phyloP scores from a whole-genome alignment of 768 basidiomycete genomes.

The Xerocomellus intermedius region DNA sequence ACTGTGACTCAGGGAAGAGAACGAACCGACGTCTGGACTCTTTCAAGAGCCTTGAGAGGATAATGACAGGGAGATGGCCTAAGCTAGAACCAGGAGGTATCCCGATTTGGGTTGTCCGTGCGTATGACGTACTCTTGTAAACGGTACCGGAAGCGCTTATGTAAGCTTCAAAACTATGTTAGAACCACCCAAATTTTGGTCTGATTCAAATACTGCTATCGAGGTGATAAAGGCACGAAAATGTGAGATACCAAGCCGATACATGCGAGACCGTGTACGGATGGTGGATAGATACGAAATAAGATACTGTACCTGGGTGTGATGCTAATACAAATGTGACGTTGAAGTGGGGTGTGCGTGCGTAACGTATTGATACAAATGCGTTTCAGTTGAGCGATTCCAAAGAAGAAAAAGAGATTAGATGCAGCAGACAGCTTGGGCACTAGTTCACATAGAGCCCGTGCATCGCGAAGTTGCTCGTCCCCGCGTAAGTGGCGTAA shows the following conservation, averaged over 20 bases:
- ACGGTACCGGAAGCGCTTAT: no score
- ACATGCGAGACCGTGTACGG: no score
- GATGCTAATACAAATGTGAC: background rate
- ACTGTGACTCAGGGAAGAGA: constrained; percentile 92
- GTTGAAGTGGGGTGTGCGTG: background rate
- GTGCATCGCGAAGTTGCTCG: background rate
- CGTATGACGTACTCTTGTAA: no score
- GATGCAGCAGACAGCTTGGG: background rate
- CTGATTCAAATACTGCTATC: background rate
- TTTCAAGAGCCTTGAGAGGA: no score
- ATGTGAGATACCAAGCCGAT: no score
- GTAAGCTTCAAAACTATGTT: no score
- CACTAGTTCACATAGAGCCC: background rate
- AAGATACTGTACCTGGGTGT: background rate
- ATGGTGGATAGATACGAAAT: background rate
- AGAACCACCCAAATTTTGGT: no score
- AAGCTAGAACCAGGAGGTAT: no score
- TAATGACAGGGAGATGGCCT: no score
- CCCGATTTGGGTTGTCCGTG: no score
- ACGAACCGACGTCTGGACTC: constrained; percentile 81
- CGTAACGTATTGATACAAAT: background rate
- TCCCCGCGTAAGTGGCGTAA: background rate
- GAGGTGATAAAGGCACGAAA: background rate
- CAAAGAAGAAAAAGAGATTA: background rate
- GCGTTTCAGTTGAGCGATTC: background rate